These are phyloP conservation scores for Aspergillus fijiensis DNA, from an alignment of 2,329 filamentous ascomycete species.

Conservation along the genomic window DNA sequence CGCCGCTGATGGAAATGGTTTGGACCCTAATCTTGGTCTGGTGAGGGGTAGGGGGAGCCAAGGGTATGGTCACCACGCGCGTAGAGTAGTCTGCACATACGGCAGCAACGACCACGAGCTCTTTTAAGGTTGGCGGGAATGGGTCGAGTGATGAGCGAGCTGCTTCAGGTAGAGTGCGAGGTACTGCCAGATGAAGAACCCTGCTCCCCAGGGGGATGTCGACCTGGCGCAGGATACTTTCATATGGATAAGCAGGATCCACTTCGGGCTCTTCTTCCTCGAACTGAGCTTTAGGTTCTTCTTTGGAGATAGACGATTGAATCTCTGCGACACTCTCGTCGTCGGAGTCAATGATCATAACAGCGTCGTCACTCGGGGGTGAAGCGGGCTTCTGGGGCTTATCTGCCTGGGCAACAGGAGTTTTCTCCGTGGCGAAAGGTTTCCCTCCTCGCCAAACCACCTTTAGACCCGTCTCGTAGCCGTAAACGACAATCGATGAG, in stretches of 20 bases:
- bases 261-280: conserved; percentile 56
- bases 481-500: conserved; percentile 62
- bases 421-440: conserved; percentile 41
- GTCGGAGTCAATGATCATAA: conserved; percentile 59
- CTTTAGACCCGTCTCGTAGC: conserved; percentile 57
- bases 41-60: conserved; percentile 51
- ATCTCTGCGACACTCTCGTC: conserved; percentile 50
- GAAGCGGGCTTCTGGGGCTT: conserved; percentile 22
- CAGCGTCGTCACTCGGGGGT: conserved; percentile 40
- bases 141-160: conserved; percentile 42
- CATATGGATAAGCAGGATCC: conserved; percentile 57
- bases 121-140: conserved; percentile 49
- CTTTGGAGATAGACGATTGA: conserved; percentile 21
- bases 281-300: conserved; percentile 41
- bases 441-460: conserved; percentile 62
- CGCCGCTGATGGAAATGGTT: conserved; percentile 47
- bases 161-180: conserved; percentile 45
- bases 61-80: conserved; percentile 55
- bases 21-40: conserved; percentile 47
- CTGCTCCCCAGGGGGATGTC: conserved; percentile 55
- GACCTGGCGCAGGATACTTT: conserved; percentile 54
- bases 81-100: conserved; percentile 59
- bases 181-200: conserved; percentile 54
- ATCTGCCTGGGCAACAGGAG: conserved; percentile 25
- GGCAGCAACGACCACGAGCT: conserved; percentile 54